These are phyloP conservation scores for Coemansia sp. DNA, from an alignment of 192 early-diverging fungal species.

Conservation along the genomic window DNA sequence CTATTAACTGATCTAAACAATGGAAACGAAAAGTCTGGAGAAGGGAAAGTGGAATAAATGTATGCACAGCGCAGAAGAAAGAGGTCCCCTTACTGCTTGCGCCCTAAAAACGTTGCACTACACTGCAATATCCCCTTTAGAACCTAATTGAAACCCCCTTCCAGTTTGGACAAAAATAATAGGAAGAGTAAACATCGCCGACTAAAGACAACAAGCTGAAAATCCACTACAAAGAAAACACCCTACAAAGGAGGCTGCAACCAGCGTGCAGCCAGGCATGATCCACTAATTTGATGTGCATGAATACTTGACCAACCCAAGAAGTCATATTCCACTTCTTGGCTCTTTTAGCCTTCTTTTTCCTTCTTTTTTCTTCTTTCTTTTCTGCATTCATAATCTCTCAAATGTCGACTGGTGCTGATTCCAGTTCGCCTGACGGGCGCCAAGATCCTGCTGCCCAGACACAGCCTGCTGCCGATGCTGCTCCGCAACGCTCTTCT, in stretches of 20 bases:
- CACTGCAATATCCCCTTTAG: no score
- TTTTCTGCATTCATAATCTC: background rate
- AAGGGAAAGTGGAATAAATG: background rate
- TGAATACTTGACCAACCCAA: no score
- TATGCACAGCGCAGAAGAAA: no score
- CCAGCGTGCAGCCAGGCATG: no score
- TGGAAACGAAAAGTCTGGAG: no score
- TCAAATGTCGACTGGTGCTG: conserved; percentile 17
- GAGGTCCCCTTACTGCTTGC: no score
- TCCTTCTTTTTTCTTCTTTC: background rate
- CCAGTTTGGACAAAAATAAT: no score
- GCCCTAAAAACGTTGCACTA: no score
- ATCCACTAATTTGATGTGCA: background rate
- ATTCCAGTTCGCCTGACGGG: conserved; percentile 6
- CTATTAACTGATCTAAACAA: background rate
- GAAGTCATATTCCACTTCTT: background rate
- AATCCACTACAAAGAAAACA: background rate
- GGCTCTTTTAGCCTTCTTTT: background rate
- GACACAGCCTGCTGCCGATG: background rate
- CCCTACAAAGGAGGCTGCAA: background rate
- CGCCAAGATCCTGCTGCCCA: background rate
- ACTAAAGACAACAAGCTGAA: background rate
- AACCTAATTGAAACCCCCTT: no score
- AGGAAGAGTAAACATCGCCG: background rate
- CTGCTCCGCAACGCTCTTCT: conserved; percentile 1